Evolutionary conservation across 2,329 filamentous ascomycete genomes (phyloP), one percentile per base, ranked within the genome.

Genomic region (Xylariaceae sp.): DNA sequence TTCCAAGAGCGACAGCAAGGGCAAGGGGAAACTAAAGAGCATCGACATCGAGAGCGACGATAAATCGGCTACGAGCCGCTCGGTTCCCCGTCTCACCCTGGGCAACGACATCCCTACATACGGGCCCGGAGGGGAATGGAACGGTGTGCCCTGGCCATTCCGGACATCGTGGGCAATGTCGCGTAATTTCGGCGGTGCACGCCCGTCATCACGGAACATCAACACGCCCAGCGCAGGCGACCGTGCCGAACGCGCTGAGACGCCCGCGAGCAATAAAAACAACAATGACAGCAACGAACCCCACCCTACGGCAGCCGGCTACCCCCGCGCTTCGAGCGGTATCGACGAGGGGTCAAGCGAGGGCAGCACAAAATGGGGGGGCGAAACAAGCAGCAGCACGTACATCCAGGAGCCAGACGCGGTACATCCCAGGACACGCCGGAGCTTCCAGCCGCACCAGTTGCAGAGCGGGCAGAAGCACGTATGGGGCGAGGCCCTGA

Each of bases 111-210:
- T 41, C 21, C 49, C 49, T 36, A 48, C 29, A 19, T 55, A 47
- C 10, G 47, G 49, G 1, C 16, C 30, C 10, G 32, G 30, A 21
- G 51, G 49, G 18, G 36, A 55, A 18, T 55, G 51, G 51, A 39
- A 54, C 44, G 47, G 40, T 30, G 44, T 51, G 45, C 47, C 54
- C 26, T 57, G 56, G 58, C 54, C 56, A 13, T 56, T 56, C 41
- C 49, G 54, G 30, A 36, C 58, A 15, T 57, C 50, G 36, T 54
- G 51, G 53, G 47, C 40, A 13, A 36, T 19, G 43, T 44, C 39
- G 13, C 46, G 40, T 13, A 34, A 37, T 37, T 39, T 36, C 19
- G 47, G 36, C 18, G 9, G 19, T 40, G 39, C 9, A 12, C 30
- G 44, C 4, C 9, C 50, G n/a, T 15, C 47, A 13, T n/a, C 37